Evolutionary conservation across 768 basidiomycete species (phyloP).

Genomic region (Omphalotus guepiniiformis): DNA sequence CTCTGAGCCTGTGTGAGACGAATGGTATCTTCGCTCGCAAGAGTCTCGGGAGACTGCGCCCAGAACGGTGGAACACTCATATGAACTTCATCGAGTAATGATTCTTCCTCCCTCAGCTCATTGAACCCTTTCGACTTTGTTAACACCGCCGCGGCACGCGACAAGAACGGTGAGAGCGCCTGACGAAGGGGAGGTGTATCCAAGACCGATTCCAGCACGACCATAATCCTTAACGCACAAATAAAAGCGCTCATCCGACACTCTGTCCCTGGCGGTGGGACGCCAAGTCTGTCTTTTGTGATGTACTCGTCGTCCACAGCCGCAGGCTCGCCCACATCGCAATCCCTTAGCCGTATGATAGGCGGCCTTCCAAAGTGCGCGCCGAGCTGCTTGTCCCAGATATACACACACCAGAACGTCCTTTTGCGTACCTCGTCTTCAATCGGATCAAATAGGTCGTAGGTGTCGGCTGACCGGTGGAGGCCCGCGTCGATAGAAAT

Average conservation of each 20-base stretch:
- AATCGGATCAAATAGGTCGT: conserved; percentile 83
- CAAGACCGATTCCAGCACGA: conserved; percentile 85
- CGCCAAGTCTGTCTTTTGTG: conserved; percentile 61
- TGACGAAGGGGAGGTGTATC: conserved; percentile 73
- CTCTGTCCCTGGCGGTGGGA: conserved; percentile 68
- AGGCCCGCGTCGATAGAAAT: conserved; percentile 86
- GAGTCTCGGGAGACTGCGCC: conserved; percentile 75
- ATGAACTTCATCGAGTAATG: conserved; percentile 75
- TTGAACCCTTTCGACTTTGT: conserved; percentile 57
- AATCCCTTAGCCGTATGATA: conserved; percentile 81
- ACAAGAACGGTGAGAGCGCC: conserved; percentile 74
- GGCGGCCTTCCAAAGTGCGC: conserved; percentile 89
- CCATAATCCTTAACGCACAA: conserved; percentile 69
- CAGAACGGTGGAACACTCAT: conserved; percentile 69
- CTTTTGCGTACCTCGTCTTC: conserved; percentile 91
- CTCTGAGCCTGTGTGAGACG: conserved; percentile 86
- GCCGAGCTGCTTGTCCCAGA: conserved; percentile 92
- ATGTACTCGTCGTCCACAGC: conserved; percentile 89
- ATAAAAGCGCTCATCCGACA: conserved; percentile 82
- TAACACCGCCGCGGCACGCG: conserved; percentile 65
- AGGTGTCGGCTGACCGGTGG: conserved; percentile 82
- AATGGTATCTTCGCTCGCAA: conserved; percentile 82
- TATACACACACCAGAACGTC: conserved; percentile 95
- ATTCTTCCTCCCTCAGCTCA: conserved; percentile 76
- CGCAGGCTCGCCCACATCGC: conserved; percentile 85